Evolutionary conservation across 345 rosid genomes (phyloP), one percentile per base, ranked within the genome.

Genomic region (Theobroma cacao): DNA sequence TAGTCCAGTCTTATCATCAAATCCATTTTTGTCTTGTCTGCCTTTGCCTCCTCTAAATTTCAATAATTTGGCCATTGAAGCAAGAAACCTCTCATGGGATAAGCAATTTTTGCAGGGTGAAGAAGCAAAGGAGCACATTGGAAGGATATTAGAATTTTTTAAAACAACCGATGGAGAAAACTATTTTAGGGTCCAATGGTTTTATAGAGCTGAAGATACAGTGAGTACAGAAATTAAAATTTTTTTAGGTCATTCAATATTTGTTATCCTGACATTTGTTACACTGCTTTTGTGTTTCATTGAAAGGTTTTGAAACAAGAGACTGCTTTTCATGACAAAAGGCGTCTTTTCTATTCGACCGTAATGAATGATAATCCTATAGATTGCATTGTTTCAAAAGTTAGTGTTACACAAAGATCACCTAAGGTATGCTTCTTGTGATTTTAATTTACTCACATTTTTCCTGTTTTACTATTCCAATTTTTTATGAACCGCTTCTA

Each of bases 171-270:
- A 89, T 59, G 89, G 83, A 75, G 93, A 86, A 82, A 85, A 90
- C 48, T 93, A 90, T 84, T 90, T 92, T 79, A 89, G 98, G 87
- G 98, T 92, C 83, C 96, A 90, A 79, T 95, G 98, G 99, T 95
- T 93, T 87, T 95, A 93, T 77, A 91, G 88, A 83, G 96, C 95
- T 81, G 92, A 90, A 79, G 98, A 95, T 84, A 95, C 99, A 22
- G 99, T 92, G 52, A 76, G 97, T 84, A 69, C 75, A 41, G 22
- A 41, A 73, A 71, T 47, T 80, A 70, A 63, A 68, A 52, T 64
- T 75, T 72, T 75, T 60, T 41, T 72, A 45, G 77, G 41, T 50
- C 36, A 63, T 72, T 30, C 40, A 26, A 6, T 74, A 63, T 75
- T 79, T 45, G 41, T 74, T 82, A 11, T 55, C 72, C 58, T 72